Conservation (phyloP, 2,329 filamentous ascomycete species). For the Colletotrichum noveboracense region DNA sequence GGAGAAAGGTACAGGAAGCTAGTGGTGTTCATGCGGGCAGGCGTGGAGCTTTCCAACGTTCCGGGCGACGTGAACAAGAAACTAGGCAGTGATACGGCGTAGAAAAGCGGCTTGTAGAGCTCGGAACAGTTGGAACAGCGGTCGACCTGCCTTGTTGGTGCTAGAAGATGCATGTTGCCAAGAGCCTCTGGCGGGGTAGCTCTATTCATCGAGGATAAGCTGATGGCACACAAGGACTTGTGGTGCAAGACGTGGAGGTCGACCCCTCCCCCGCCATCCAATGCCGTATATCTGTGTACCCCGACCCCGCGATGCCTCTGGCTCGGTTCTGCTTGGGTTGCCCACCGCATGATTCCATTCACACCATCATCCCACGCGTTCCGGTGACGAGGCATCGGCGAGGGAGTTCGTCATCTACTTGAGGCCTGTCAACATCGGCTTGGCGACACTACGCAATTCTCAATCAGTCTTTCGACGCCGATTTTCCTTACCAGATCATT, state of each 20-base stretch:
- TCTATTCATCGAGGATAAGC: neutral
- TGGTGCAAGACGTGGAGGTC: neutral
- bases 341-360: neutral
- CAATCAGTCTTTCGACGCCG: neutral
- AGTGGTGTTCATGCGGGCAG: neutral
- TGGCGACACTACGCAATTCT: neutral
- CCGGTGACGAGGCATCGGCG: neutral
- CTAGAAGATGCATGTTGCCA: slow-evolving; percentile 4
- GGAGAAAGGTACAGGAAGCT: neutral
- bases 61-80: neutral
- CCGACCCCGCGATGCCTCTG: neutral
- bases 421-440: neutral
- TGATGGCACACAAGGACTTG: neutral
- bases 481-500: neutral
- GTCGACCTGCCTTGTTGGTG: slow-evolving; percentile 13
- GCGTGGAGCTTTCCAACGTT: neutral
- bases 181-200: neutral
- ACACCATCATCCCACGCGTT: neutral
- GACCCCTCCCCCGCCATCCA: neutral
- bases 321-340: neutral
- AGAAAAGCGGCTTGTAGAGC: neutral
- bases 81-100: neutral
- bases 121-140: neutral
- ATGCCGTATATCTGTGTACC: neutral
- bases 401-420: neutral